Base-by-base conservation (phyloP, 371 early-diverging fungal genomes). In the Rhizopus sp. region DNA sequence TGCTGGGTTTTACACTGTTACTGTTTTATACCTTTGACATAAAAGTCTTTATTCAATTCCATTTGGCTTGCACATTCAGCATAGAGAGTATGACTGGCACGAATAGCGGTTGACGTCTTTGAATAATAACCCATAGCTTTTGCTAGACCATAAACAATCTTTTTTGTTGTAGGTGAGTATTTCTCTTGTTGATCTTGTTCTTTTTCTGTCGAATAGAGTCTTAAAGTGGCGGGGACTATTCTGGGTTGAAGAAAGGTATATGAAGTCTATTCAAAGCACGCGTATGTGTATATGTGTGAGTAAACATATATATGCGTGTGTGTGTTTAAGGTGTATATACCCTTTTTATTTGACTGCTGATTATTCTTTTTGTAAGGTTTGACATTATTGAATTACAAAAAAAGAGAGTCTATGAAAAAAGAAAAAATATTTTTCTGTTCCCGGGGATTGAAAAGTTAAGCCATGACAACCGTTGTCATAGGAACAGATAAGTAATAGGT, bases 41-140 rank as follows among this genome's bases (percentile, higher is more conserved):
- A 84, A 60, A 84, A 82, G n/a, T 77, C 80, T 29, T 76, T 81
- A 55, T 81, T 79, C 3, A 66, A 50, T n/a, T 76, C 73, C 60
- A 77, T 50, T 49, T 84, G 85, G 30, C 68, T 38, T 9, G 85
- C 78, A 61, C 85, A 84, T 12, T 66, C 63, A 39, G 70, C 72
- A 40, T 84, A 84, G 17, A 84, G 66, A 10, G 68, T 72, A 55
- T 80, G 82, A 33, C 81, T 82, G 2, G 80, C 71, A 34, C 79
- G 72, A 60, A 84, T 84, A 40, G 83, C 83, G 0, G 81, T 82
- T 9, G 82, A 82, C 31, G 74, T 66, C 38, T 69, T 72, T 7
- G 81, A 81, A 48, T 84, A 79, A 45, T 82, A 82, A 41, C 85
- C 85, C 59, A 82, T 71, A 29, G 77, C 52, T 39, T 63, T 76